Base-by-base conservation (phyloP, 805 yeast genomes). In the Lipomyces yamanashiensis region DNA sequence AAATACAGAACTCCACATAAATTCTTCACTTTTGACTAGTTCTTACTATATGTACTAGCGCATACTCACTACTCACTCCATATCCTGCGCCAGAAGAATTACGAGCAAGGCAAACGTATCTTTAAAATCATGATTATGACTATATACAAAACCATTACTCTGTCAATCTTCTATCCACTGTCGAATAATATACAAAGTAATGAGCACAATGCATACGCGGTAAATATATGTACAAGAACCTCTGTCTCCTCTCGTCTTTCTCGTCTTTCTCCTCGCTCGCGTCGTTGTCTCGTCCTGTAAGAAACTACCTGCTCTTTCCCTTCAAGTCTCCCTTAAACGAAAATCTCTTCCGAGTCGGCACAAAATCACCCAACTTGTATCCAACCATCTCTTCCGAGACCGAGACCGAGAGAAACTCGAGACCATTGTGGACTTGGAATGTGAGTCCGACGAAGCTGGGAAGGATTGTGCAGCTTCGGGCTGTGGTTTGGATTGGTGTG, bases 371-470 rank as follows among this genome's bases (percentile, higher is more conserved):
- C 61, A 95, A 79, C 75, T 93, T 95, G 70, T 87, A 84, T 19
- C 99, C 99, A 64, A 95, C 97, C 99, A 95, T 95, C 71, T 95
- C 95, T 74, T 95, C 98, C 8, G 88, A 85, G 21, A 95, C 84
- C 69, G 87, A 90, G 58, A 95, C 82, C 57, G 91, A 90, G 45
- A 92, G 96, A 74, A 92, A 95, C 71, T 91, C 96, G 74, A 88
- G 90, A 36, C 99, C 99, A 77, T 95, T 95, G 78, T 95, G 99
- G 41, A 95, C 90, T 77, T 95, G 96, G 76, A 95, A 95, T 71
- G 87, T 88, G 61, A 95, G 80, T 4, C 99, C 99, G 40, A 95
- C 97, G 77, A 95, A 93, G 74, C 91, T 96, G 21, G 99, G 99
- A 55, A 95, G 79, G 59, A 95, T 90, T 19, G 98, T 95, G 74